Percentiles rank a stretch among this genome's conserved stretches.
Conservation (phyloP, 805 yeast genomes). For the Saccharomycopsis malanga region DNA sequence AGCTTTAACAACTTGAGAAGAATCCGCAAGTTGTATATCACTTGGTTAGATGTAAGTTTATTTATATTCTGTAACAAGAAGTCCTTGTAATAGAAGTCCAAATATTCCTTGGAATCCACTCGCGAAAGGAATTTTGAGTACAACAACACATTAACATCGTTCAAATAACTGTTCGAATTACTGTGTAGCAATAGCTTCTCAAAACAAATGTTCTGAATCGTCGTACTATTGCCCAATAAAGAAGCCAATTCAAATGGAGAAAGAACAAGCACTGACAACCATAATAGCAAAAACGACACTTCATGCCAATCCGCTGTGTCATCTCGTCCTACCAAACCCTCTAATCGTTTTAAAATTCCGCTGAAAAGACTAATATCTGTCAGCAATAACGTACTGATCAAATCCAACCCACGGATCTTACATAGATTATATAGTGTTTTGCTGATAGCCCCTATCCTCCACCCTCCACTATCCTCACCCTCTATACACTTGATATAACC, state of each 20-base stretch:
- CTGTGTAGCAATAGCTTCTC: slow-evolving; percentile 30
- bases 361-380: slow-evolving; percentile 50
- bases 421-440: slow-evolving; percentile 50
- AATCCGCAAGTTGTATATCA: slow-evolving; percentile 8
- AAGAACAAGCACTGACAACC: slow-evolving; percentile 66
- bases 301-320: slow-evolving; percentile 36
- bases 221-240: slow-evolving; percentile 27
- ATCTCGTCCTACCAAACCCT: background rate
- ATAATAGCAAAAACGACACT: slow-evolving; percentile 47
- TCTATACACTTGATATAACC: slow-evolving; percentile 23
- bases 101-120: slow-evolving; percentile 32
- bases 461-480: background rate
- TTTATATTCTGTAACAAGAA: slow-evolving; percentile 19
- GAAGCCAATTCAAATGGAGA: slow-evolving; percentile 61
- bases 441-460: slow-evolving; percentile 17
- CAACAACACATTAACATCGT: slow-evolving; percentile 44
- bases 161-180: slow-evolving; percentile 51
- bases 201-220: slow-evolving; percentile 33
- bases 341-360: slow-evolving; percentile 28
- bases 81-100: slow-evolving; percentile 28
- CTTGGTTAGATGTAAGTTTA: background rate
- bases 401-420: slow-evolving; percentile 61
- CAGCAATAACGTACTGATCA: slow-evolving; percentile 49
- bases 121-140: slow-evolving; percentile 46
- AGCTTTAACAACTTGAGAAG: slow-evolving; percentile 13